Evolutionary conservation across 2,329 filamentous ascomycete species (phyloP).

Genomic region (Huntiella omanensis): DNA sequence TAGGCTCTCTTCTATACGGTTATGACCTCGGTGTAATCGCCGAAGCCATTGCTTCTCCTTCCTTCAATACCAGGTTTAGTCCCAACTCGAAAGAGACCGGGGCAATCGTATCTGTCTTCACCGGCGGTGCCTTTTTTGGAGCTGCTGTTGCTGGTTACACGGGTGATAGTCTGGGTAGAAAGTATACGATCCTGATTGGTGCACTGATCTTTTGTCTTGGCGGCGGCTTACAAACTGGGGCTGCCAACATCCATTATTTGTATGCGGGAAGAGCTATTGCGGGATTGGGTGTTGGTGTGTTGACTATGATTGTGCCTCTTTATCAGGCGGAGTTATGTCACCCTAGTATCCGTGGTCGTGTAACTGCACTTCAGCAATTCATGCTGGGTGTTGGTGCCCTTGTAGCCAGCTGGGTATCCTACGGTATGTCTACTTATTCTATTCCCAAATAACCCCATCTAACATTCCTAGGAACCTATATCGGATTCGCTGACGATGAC

Average conservation of each 20-base stretch:
- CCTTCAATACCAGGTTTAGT: conserved; percentile 18
- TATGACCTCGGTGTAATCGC: conserved; percentile 37
- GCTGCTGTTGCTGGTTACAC: conserved; percentile 42
- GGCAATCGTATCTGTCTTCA: conserved; percentile 61
- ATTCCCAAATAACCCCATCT: not conserved
- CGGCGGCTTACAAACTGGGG: conserved; percentile 54
- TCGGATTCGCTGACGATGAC: conserved; percentile 16
- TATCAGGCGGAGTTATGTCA: conserved; percentile 69
- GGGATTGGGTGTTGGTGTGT: conserved; percentile 36
- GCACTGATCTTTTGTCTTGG: conserved; percentile 53
- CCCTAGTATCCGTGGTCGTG: conserved; percentile 54
- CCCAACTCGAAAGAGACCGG: conserved; percentile 28
- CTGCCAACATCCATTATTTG: conserved; percentile 36
- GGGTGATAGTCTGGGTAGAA: conserved; percentile 48
- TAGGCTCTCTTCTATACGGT: conserved; percentile 35
- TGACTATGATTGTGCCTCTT: conserved; percentile 29
- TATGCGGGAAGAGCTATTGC: conserved; percentile 53
- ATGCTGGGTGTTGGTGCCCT: conserved; percentile 64
- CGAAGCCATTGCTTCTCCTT: conserved; percentile 29
- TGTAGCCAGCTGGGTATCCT: conserved; percentile 54
- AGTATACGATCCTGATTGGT: conserved; percentile 54
- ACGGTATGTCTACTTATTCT: conserved; percentile 26
- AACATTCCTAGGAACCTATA: conserved; percentile 15
- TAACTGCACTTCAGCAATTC: conserved; percentile 63
- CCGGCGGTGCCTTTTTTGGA: conserved; percentile 56